Percentiles rank a stretch among this genome's conserved stretches.
phyloP scores from a whole-genome alignment of 2,329 filamentous ascomycete genomes.

The Arachnopeziza araneosa region DNA sequence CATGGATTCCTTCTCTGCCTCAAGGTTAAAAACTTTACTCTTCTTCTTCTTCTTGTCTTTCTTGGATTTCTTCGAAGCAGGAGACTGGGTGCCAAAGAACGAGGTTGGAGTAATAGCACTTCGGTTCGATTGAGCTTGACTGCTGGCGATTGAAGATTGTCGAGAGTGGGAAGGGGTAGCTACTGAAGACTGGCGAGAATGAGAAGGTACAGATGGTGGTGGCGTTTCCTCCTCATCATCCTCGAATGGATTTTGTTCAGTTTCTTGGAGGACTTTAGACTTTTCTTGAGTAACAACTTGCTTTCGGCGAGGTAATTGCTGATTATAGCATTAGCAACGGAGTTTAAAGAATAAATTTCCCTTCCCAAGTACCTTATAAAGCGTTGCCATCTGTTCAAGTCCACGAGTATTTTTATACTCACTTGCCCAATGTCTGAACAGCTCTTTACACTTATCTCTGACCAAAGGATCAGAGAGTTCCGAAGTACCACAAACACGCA shows the following conservation, averaged over 20 bases:
- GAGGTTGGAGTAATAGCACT: slow-evolving; percentile 13
- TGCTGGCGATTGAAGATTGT: slow-evolving; percentile 11
- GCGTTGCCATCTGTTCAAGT: slow-evolving; percentile 69
- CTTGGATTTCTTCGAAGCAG: slow-evolving; percentile 32
- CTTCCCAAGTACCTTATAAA: slow-evolving; percentile 53
- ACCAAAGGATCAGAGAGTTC: slow-evolving; percentile 79
- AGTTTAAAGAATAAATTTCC: neutral
- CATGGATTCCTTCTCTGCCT: slow-evolving; percentile 82
- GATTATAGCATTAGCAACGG: slow-evolving; percentile 9
- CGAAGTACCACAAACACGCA: slow-evolving; percentile 82
- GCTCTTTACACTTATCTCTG: slow-evolving; percentile 77
- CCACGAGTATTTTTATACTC: slow-evolving; percentile 78
- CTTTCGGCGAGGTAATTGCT: slow-evolving; percentile 62
- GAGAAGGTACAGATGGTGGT: slow-evolving; percentile 5
- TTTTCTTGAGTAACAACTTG: slow-evolving; percentile 69
- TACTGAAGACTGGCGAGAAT: neutral
- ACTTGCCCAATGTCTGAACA: slow-evolving; percentile 82
- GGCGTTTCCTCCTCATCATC: slow-evolving; percentile 43
- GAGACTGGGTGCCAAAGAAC: slow-evolving; percentile 8
- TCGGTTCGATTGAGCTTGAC: slow-evolving; percentile 15
- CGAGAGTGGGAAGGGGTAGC: slow-evolving; percentile 13
- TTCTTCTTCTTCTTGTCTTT: slow-evolving; percentile 42
- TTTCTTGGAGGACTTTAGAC: slow-evolving; percentile 79
- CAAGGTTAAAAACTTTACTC: slow-evolving; percentile 69
- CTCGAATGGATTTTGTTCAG: slow-evolving; percentile 64